Conservation (phyloP, 176 grass and related monocot species). For the Thinopyrum elongatum region DNA sequence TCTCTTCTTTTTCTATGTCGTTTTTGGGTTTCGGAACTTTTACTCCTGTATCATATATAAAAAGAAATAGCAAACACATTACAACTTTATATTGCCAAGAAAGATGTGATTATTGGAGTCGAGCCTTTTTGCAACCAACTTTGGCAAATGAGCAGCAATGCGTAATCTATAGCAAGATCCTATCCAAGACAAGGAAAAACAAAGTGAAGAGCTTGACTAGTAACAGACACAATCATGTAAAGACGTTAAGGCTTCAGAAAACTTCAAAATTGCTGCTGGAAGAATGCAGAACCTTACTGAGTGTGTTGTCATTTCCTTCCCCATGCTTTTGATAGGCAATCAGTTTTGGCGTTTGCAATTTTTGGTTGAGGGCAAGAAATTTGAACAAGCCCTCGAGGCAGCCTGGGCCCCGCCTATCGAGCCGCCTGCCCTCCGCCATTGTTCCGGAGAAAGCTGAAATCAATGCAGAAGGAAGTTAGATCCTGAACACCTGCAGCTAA, state of each 20-base stretch:
- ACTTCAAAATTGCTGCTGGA: background rate
- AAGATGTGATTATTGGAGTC: background rate
- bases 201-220: background rate
- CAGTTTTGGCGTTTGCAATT: constrained; percentile 42
- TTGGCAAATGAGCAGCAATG: background rate
- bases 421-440: constrained; percentile 42
- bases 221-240: background rate
- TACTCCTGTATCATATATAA: constrained; percentile 40
- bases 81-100: constrained; percentile 4
- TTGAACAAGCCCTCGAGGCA: constrained; percentile 67
- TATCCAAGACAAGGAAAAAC: background rate
- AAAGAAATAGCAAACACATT: background rate
- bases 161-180: background rate
- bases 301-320: constrained; percentile 29
- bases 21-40: constrained; percentile 43
- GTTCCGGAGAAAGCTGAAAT: constrained; percentile 2
- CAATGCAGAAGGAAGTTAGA: background rate
- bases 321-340: constrained; percentile 40
- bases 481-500: background rate
- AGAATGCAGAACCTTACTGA: constrained; percentile 49
- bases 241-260: background rate
- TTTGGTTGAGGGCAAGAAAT: constrained; percentile 57
- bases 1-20: constrained; percentile 31
- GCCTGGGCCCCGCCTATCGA: constrained; percentile 30
- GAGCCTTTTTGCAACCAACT: constrained; percentile 11